A percentile compares a stretch with the other conserved stretches of the same genome.
Conservation (phyloP, 192 early-diverging fungal species). For the Backusella australiensis region DNA sequence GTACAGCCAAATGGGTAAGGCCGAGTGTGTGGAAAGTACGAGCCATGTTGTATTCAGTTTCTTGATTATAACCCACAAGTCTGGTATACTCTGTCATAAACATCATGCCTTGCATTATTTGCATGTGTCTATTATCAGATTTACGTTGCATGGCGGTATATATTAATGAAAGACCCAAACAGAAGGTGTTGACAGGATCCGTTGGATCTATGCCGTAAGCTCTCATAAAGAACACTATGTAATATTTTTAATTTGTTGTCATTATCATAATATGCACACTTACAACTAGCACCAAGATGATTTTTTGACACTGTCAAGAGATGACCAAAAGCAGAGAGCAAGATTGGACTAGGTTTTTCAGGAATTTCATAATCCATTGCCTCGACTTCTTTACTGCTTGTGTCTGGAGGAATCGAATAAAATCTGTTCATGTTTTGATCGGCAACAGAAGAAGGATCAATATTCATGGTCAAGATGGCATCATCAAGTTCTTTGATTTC, state of each 20-base stretch:
- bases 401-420: background rate
- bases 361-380: too few relatives aligned
- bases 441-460: background rate
- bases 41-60: slow-evolving; percentile 83
- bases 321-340: slow-evolving; percentile 62
- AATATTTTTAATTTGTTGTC: background rate
- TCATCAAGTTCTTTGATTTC: slow-evolving; percentile 10
- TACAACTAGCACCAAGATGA: slow-evolving; percentile 62
- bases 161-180: slow-evolving; percentile 58
- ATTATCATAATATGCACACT: background rate
- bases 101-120: slow-evolving; percentile 64
- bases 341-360: slow-evolving; percentile 20
- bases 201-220: slow-evolving; percentile 57
- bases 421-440: slow-evolving; percentile 11
- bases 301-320: slow-evolving; percentile 51
- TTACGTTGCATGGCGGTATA: slow-evolving; percentile 69
- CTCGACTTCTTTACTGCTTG: background rate
- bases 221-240: slow-evolving; percentile 51
- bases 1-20: slow-evolving; percentile 74
- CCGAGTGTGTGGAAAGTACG: slow-evolving; percentile 92
- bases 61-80: slow-evolving; percentile 44
- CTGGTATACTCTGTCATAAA: slow-evolving; percentile 65
- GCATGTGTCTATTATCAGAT: slow-evolving; percentile 66
- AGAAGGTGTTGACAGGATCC: slow-evolving; percentile 67
- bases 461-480: slow-evolving; percentile 7